Conservation (phyloP, 2,329 filamentous ascomycete species). For the Botrytis deweyae region DNA sequence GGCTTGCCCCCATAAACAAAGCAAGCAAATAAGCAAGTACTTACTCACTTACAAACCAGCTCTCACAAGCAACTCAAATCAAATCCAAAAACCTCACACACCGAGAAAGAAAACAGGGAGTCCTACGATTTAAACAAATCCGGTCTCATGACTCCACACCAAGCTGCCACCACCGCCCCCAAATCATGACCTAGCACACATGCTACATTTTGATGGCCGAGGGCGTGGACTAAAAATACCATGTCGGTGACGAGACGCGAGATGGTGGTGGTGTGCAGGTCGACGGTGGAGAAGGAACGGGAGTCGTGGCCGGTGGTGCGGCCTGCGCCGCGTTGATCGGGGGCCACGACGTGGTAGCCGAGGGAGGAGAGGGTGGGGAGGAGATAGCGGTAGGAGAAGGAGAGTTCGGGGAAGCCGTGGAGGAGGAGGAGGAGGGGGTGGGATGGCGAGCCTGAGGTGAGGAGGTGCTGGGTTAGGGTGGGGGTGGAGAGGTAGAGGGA, state of each 20-base stretch:
- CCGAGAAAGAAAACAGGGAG: background rate
- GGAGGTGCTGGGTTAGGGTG: conserved; percentile 30
- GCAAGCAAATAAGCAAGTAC: background rate
- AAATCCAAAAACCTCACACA: background rate
- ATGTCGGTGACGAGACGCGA: conserved; percentile 62
- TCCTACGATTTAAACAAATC: conserved; percentile 59
- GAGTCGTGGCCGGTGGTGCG: conserved; percentile 62
- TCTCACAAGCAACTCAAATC: background rate
- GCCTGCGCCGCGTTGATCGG: conserved; percentile 68
- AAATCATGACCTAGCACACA: conserved; percentile 68
- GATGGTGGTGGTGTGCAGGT: conserved; percentile 56
- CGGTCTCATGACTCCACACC: conserved; percentile 60
- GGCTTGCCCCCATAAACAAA: background rate
- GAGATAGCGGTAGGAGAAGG: conserved; percentile 67
- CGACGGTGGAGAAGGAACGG: conserved; percentile 50
- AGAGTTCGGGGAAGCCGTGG: conserved; percentile 68
- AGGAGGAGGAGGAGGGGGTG: conserved; percentile 60
- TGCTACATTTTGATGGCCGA: conserved; percentile 58
- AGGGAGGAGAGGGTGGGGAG: conserved; percentile 56
- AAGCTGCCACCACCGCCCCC: conserved; percentile 59
- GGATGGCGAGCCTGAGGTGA: conserved; percentile 37
- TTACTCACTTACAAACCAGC: background rate
- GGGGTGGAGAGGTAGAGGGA: background rate
- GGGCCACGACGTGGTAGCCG: conserved; percentile 65
- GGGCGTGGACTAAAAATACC: conserved; percentile 57